Base-by-base conservation (phyloP, 345 rosid genomes). In the Dipteronia dyeriana region DNA sequence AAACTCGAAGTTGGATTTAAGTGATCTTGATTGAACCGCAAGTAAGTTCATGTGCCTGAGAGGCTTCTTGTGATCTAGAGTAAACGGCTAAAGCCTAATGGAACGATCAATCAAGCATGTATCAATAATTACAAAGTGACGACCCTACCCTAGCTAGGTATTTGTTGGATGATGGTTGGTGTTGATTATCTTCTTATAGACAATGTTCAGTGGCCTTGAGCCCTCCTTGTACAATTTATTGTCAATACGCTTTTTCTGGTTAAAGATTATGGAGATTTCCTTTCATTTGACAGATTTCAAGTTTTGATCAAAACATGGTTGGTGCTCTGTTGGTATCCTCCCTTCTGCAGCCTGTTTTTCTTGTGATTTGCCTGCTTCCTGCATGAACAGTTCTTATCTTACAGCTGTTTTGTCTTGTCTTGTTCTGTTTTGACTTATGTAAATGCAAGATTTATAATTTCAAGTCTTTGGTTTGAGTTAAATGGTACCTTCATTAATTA, bases 161-260 rank as follows among this genome's bases (percentile, higher is more conserved):
- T 75, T 75, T 77, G 82, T 80, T 79, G 79, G 71, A 78, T 76
- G 75, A 45, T 73, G 0, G 38, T 45, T 73, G 82, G 41, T 81
- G 77, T 69, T 74, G 25, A 57, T 67, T 68, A 56, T 76, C 79
- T 68, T 83, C 72, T 22, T 43, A 22, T 43, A 75, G 82, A 69
- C 26, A 53, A 74, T 47, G 53, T 45, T 61, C 45, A 65, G 60
- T 78, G 78, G 78, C 49, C 47, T 47, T 22, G 34, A 64, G 41
- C 77, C 68, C 29, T 71, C 68, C 29, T 71, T 72, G 76, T 76
- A 41, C 49, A 70, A 70, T 80, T 66, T 51, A 56, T 61, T 54
- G 57, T 82, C 71, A 39, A 75, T 45, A 68, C 73, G 2, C 65
- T 76, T 64, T 39, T 57, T 2, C 38, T 5, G 16, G 22, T 59